Evolutionary conservation across 768 basidiomycete genomes (phyloP).

Genomic region (Hebeloma cylindrosporum): DNA sequence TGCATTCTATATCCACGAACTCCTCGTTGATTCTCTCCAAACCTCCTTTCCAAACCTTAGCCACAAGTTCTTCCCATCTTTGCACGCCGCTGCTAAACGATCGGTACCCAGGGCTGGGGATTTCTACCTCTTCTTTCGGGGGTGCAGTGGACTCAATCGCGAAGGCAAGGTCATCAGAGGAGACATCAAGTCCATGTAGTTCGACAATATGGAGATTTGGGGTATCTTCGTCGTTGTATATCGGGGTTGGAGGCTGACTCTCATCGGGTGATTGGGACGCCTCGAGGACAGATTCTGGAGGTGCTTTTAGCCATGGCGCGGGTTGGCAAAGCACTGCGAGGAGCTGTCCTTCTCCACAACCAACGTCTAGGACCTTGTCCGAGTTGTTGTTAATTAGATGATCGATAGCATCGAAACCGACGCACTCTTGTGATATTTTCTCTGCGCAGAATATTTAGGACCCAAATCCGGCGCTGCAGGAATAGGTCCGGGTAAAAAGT

Average conservation of each 20-base stretch:
- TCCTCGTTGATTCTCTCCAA: conserved; percentile 65
- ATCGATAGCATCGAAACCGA: neutral
- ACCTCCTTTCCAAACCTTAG: conserved; percentile 74
- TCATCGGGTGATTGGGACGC: conserved; percentile 25
- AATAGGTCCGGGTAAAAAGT: conserved; percentile 68
- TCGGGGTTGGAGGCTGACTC: conserved; percentile 24
- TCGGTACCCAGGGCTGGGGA: conserved; percentile 18
- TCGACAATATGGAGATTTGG: conserved; percentile 57
- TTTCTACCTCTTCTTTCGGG: conserved; percentile 27
- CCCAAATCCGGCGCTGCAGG: conserved; percentile 71
- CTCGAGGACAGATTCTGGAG: conserved; percentile 32
- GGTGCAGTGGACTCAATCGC: conserved; percentile 53
- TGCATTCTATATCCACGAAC: conserved; percentile 66
- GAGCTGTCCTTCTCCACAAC: conserved; percentile 81
- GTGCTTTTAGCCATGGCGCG: conserved; percentile 62
- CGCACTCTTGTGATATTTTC: conserved; percentile 56
- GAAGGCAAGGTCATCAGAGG: conserved; percentile 48
- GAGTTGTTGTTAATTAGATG: neutral
- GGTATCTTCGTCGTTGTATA: conserved; percentile 43
- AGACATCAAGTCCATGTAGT: conserved; percentile 72
- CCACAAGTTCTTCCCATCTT: conserved; percentile 70
- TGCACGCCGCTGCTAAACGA: conserved; percentile 31
- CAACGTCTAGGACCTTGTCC: conserved; percentile 72
- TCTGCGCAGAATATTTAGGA: conserved; percentile 59
- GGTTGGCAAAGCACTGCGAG: conserved; percentile 71